Conservation (phyloP, 1,284 basidiomycete genomes). For the Flammula alnicola region DNA sequence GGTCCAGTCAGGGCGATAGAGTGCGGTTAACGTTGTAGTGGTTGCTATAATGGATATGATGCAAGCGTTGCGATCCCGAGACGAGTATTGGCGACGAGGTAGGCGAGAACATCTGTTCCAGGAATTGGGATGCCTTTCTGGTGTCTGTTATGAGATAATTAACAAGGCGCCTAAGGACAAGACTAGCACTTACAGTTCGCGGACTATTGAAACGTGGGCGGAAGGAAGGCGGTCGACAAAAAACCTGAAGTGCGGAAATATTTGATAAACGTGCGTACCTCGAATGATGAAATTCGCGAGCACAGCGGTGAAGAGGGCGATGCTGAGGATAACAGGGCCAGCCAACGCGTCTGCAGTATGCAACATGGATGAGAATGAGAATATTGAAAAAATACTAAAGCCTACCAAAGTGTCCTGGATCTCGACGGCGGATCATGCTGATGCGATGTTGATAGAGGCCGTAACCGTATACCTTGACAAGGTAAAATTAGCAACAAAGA, state of each 20-base stretch:
- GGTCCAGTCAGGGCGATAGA: too few relatives aligned
- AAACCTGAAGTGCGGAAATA: conserved; percentile 1
- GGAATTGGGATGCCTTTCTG: conserved; percentile 40
- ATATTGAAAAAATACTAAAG: conserved; percentile 14
- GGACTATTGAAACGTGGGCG: conserved; percentile 32
- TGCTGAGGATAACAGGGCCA: conserved; percentile 83
- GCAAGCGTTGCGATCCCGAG: too few relatives aligned
- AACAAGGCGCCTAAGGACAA: neutral
- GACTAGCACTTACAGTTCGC: conserved; percentile 41
- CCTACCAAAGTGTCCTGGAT: conserved; percentile 91
- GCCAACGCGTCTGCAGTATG: conserved; percentile 66
- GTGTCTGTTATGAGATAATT: conserved; percentile 18
- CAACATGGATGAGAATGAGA: conserved; percentile 2
- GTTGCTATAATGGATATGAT: too few relatives aligned
- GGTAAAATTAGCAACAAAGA: neutral
- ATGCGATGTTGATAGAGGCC: conserved; percentile 88
- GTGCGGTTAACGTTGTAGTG: too few relatives aligned
- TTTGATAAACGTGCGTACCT: conserved; percentile 45
- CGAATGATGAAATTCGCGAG: conserved; percentile 88
- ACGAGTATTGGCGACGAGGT: conserved; percentile 7
- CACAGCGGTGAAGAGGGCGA: conserved; percentile 82
- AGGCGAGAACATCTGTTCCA: conserved; percentile 26
- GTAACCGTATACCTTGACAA: conserved; percentile 80
- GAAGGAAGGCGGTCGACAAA: conserved; percentile 3
- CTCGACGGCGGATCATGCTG: conserved; percentile 88